Evolutionary conservation across 768 basidiomycete species (phyloP).

Genomic region (Calocera cornea): DNA sequence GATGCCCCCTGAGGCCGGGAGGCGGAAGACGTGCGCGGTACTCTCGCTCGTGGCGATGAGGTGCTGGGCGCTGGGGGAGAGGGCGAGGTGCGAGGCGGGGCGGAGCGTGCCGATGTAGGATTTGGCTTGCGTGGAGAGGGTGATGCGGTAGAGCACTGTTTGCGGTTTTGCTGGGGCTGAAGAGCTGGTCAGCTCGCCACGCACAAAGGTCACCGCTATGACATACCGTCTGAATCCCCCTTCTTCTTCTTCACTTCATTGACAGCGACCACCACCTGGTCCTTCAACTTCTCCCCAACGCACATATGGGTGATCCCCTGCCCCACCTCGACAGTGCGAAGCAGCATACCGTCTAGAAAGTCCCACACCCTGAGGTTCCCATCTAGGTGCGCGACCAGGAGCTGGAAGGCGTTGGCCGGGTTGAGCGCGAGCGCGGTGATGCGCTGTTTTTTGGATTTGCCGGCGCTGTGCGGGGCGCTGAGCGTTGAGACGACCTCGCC

Average conservation of each 20-base stretch:
- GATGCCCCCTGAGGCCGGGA: constrained; percentile 35
- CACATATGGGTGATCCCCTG: constrained; percentile 61
- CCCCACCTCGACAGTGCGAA: constrained; percentile 57
- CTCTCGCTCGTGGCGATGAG: constrained; percentile 61
- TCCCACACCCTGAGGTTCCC: constrained; percentile 89
- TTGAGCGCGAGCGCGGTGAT: constrained; percentile 66
- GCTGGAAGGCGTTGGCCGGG: constrained; percentile 77
- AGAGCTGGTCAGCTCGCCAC: background rate
- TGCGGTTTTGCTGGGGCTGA: constrained; percentile 34
- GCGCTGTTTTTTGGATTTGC: constrained; percentile 32
- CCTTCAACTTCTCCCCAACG: constrained; percentile 53
- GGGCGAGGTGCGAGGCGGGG: constrained; percentile 44
- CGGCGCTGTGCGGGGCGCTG: constrained; percentile 34
- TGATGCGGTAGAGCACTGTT: constrained; percentile 48
- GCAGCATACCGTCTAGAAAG: constrained; percentile 66
- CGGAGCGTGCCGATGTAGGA: constrained; percentile 57
- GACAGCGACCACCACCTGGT: constrained; percentile 51
- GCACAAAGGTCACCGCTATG: background rate
- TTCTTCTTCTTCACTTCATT: constrained; percentile 7
- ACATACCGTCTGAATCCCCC: constrained; percentile 5
- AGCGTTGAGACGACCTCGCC: constrained; percentile 74
- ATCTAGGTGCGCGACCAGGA: constrained; percentile 73
- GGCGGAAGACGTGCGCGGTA: constrained; percentile 61
- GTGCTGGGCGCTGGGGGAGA: constrained; percentile 68
- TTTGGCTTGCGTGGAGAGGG: constrained; percentile 35